Base-by-base conservation (phyloP, 1,284 basidiomycete genomes). In the Coniophora puteana region DNA sequence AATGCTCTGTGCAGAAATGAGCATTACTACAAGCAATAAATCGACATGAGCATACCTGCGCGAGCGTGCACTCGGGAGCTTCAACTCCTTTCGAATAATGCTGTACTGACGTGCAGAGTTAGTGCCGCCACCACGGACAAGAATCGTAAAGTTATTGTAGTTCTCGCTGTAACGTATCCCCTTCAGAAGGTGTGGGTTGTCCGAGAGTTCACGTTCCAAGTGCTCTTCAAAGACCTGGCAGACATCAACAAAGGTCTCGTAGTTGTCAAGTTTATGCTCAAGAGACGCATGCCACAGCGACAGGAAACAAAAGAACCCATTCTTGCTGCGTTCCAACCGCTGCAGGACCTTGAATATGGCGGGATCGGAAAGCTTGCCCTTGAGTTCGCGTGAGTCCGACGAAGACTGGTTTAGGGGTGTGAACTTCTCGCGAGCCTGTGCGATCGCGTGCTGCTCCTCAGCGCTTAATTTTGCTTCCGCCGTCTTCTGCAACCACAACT, bases 101-200 rank as follows among this genome's bases (percentile, higher is more conserved):
- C 33, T 14, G 17, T 35, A 35, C 24, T 35, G 33, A 14, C 33
- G 33, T 13, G 33, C 33, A 13, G 33, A 35, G 8, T 20, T 35
- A 13, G 21, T 23, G 20, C 33, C 33, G 17, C 24, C 21, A 10
- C 33, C 33, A 18, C 17, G 33, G 21, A 35, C 24, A 14, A 35
- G 33, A 10, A 35, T 35, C 33, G 24, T 35, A n/a, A 35, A 35
- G 4, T 35, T 54, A 54, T 49, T n/a, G n/a, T 27, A 27, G n/a
- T 27, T 27, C n/a, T 27, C 26, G 26, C 26, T 27, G n/a, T 27
- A 27, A n/a, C 26, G 26, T 27, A 27, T 27, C n/a, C 26, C 26
- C 10, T 27, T 10, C n/a, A 10, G 10, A n/a, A 27, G 26, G 26
- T 27, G 10, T 27, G 26, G 10, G n/a, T 27, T 27, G 10, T 10